Conservation (phyloP, 192 early-diverging fungal species). For the Cetraspora pellucida region DNA sequence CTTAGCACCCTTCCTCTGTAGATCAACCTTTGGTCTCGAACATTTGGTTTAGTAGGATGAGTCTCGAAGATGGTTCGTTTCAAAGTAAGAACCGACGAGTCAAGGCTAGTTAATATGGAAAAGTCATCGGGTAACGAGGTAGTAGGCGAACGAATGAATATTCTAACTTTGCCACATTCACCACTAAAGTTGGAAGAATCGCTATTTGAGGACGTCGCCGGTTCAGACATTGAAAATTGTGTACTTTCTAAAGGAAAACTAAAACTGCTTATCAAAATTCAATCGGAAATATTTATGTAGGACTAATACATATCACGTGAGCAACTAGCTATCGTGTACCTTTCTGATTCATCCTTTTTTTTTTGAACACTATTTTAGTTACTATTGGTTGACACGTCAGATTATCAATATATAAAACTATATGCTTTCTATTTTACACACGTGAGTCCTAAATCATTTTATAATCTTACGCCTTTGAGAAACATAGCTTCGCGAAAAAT, state of each 20-base stretch:
- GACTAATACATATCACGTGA: too few species aligned
- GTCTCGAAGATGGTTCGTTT: constrained; percentile 26
- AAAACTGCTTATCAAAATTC: too few species aligned
- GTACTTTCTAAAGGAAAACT: too few species aligned
- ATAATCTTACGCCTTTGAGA: constrained; percentile 40
- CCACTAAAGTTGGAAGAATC: neutral
- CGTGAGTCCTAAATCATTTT: neutral
- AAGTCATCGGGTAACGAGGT: constrained; percentile 20
- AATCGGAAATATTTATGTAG: too few species aligned
- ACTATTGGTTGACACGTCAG: too few species aligned
- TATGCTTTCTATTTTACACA: too few species aligned
- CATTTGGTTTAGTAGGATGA: constrained; percentile 19
- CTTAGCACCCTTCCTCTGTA: constrained; percentile 32
- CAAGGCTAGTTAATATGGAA: constrained; percentile 19
- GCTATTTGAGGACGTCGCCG: neutral
- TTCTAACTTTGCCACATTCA: constrained; percentile 8
- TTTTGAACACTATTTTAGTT: too few species aligned
- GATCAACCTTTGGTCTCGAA: constrained; percentile 31
- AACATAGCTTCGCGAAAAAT: constrained; percentile 76
- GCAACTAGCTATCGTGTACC: too few species aligned
- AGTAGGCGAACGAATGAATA: constrained; percentile 35
- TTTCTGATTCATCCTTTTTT: too few species aligned
- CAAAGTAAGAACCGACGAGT: constrained; percentile 27
- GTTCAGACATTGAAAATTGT: constrained; percentile 4
- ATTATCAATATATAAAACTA: too few species aligned